Percentiles rank a stretch among this genome's conserved stretches.
Evolutionary conservation across 1,139 yeast genomes (phyloP).

Genomic region (Nadsonia starkeyi-henricii): DNA sequence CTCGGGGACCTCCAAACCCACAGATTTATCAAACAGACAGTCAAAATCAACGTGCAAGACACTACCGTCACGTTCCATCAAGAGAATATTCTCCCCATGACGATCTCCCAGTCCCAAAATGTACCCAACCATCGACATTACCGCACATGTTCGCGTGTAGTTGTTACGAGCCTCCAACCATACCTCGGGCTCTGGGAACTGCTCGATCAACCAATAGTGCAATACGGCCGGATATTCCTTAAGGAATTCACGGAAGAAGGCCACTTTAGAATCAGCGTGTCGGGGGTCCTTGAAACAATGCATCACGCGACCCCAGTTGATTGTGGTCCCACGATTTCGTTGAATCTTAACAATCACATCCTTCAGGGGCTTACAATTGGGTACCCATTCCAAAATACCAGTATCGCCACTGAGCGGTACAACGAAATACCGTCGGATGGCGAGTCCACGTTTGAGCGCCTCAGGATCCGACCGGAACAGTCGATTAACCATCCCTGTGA

Average conservation of each 20-base stretch:
- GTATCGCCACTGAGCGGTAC: conserved; percentile 74
- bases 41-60: conserved; percentile 93
- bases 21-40: conserved; percentile 71
- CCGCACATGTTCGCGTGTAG: conserved; percentile 74
- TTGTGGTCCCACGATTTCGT: conserved; percentile 23
- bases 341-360: conserved; percentile 41
- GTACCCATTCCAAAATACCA: conserved; percentile 92
- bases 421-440: conserved; percentile 75
- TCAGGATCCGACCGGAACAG: conserved; percentile 53
- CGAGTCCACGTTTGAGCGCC: conserved; percentile 56
- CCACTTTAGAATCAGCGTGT: background rate
- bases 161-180: conserved; percentile 75
- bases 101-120: conserved; percentile 74
- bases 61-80: conserved; percentile 62
- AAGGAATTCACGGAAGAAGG: conserved; percentile 9
- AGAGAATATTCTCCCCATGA: conserved; percentile 81
- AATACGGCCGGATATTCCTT: conserved; percentile 54
- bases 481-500: conserved; percentile 76
- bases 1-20: conserved; percentile 64
- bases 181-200: conserved; percentile 74
- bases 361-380: conserved; percentile 68
- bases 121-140: conserved; percentile 95
- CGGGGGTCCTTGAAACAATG: conserved; percentile 2
- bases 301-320: conserved; percentile 15
- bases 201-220: conserved; percentile 76